A percentile compares a stretch with the other conserved stretches of the same genome.
These are phyloP conservation scores for Colletotrichum sp. DNA, from an alignment of 2,329 filamentous ascomycete species.

Conservation along the genomic window DNA sequence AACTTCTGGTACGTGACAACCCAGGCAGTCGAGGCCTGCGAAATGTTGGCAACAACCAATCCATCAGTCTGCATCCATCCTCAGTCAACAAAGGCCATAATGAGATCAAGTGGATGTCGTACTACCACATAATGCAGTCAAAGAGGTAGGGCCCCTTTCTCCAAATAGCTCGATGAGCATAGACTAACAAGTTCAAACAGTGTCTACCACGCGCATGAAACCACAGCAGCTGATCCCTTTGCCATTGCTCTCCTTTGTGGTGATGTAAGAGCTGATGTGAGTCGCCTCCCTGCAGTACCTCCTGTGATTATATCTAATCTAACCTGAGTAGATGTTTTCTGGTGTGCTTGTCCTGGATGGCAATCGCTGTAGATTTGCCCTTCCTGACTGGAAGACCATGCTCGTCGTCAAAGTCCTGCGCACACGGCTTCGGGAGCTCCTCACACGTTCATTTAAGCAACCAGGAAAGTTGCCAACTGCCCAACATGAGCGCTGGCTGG, in stretches of 20 bases:
- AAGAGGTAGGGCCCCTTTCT: slow-evolving; percentile 63
- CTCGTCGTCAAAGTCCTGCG: slow-evolving; percentile 86
- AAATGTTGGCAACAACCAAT: slow-evolving; percentile 92
- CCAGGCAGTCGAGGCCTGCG: slow-evolving; percentile 76
- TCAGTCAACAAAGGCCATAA: slow-evolving; percentile 82
- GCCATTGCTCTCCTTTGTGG: slow-evolving; percentile 85
- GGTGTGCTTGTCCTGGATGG: slow-evolving; percentile 88
- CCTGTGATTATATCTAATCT: background rate
- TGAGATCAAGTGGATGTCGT: slow-evolving; percentile 82
- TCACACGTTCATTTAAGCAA: slow-evolving; percentile 73
- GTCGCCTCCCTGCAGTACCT: slow-evolving; percentile 24
- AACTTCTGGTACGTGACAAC: slow-evolving; percentile 81
- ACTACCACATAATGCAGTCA: slow-evolving; percentile 97
- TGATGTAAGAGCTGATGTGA: slow-evolving; percentile 84
- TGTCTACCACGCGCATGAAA: slow-evolving; percentile 90
- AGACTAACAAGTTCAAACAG: slow-evolving; percentile 40
- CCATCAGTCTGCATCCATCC: slow-evolving; percentile 83
- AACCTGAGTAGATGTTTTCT: slow-evolving; percentile 72
- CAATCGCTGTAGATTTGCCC: slow-evolving; percentile 82
- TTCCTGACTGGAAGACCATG: slow-evolving; percentile 89
- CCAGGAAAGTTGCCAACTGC: slow-evolving; percentile 66
- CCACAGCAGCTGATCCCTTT: slow-evolving; percentile 80
- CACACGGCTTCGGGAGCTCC: slow-evolving; percentile 74
- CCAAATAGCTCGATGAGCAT: background rate
- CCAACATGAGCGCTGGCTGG: slow-evolving; percentile 76